Evolutionary conservation across 2,329 filamentous ascomycete species (phyloP).

Genomic region (Knufia fluminis): DNA sequence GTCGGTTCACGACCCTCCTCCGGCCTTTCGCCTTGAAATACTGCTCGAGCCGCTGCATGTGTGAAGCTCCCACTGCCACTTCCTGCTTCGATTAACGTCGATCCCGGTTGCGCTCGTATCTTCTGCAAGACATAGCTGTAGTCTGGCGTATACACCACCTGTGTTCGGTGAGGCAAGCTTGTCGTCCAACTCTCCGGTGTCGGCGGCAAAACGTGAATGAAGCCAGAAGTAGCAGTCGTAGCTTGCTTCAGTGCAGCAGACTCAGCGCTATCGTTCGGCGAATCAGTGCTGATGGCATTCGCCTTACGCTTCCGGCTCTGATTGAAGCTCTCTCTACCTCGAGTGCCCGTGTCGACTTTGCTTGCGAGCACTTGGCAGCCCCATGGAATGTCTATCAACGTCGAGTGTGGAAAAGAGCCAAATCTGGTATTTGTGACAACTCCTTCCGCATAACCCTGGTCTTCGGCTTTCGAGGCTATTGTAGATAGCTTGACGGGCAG

Average conservation of each 20-base stretch:
- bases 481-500: slow-evolving; percentile 63
- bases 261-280: slow-evolving; percentile 18
- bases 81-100: slow-evolving; percentile 42
- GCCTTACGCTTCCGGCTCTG: slow-evolving; percentile 40
- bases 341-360: slow-evolving; percentile 81
- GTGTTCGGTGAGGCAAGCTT: slow-evolving; percentile 43
- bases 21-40: slow-evolving; percentile 34
- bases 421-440: slow-evolving; percentile 85
- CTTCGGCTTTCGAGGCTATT: slow-evolving; percentile 44
- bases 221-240: slow-evolving; percentile 37
- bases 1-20: background rate
- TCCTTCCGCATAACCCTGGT: slow-evolving; percentile 66
- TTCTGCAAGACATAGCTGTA: slow-evolving; percentile 45
- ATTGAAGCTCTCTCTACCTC: slow-evolving; percentile 59
- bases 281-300: slow-evolving; percentile 30
- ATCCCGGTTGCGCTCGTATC: slow-evolving; percentile 38
- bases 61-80: slow-evolving; percentile 45
- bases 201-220: slow-evolving; percentile 40
- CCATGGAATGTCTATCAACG: slow-evolving; percentile 71
- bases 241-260: slow-evolving; percentile 25
- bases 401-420: slow-evolving; percentile 77
- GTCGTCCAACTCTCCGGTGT: slow-evolving; percentile 44
- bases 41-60: slow-evolving; percentile 40
- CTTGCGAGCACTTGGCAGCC: slow-evolving; percentile 86
- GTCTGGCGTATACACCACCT: slow-evolving; percentile 46